Evolutionary conservation across 768 basidiomycete genomes (phyloP), one percentile per base, ranked within the genome.

Genomic region (Pulveroboletus sp.): DNA sequence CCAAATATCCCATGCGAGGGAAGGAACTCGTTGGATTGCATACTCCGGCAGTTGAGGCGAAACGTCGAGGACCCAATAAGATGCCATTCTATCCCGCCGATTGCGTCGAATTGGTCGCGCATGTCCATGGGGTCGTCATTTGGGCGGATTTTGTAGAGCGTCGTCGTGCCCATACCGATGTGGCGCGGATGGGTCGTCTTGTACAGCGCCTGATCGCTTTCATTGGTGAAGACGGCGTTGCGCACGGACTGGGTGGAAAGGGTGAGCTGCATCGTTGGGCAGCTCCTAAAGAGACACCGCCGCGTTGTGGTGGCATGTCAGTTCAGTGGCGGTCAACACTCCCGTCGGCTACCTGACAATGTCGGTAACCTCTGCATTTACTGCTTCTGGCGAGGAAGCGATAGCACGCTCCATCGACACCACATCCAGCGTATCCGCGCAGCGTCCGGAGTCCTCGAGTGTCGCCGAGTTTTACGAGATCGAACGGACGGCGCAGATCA

Each of bases 391-490:
- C 7, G 77, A 84, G 57, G 87, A 86, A 28, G 83, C 71, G 0
- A 88, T 90, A 50, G 60, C 69, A 2, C 79, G 80, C 6, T 62
- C 72, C 3, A 72, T 90, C 38, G 72, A 81, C 6, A 61, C 83
- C 8, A 59, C 75, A 3, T 58, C 66, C 17, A 73, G 75, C 35
- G 61, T 62, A 13, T 70, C 72, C n/a, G 65, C 69, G 9, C 59
- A 68, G 30, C 61, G 64, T 26, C 33, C 46, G 4, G 53, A 46
- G n/a, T 46, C 46, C 4, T 65, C 67, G 3, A 73, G 78, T 24
- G 73, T 92, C 38, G 76, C 78, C 28, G 72, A 81, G 4, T 85
- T 82, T 46, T 94, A 89, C 57, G 91, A 93, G 58, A 81, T 93
- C 53, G 72, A 80, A 17, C 69, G 80, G 52, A 92, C 89, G 2